Evolutionary conservation across 1,139 yeast genomes (phyloP).

Genomic region (Debaryomyces coudertii): DNA sequence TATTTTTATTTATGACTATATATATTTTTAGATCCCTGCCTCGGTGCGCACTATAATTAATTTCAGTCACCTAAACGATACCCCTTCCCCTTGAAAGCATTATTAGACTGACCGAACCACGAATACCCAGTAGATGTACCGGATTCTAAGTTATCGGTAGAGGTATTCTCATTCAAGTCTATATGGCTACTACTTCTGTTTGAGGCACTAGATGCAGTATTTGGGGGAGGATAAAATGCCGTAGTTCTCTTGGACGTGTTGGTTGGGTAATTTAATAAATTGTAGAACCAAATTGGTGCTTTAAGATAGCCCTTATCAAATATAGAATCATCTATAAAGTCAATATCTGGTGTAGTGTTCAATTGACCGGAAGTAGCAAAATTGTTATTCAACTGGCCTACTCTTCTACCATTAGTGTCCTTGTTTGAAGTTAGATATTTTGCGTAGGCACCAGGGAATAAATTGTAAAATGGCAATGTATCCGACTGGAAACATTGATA

Average conservation of each 20-base stretch:
- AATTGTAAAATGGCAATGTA: conserved; percentile 49
- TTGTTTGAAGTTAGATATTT: conserved; percentile 16
- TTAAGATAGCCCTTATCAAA: conserved; percentile 49
- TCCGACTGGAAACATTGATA: conserved; percentile 63
- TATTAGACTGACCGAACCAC: conserved; percentile 21
- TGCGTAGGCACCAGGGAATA: conserved; percentile 49
- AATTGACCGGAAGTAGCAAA: conserved; percentile 12
- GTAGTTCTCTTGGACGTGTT: conserved; percentile 32
- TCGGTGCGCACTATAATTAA: conserved; percentile 6
- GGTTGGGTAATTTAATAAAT: conserved; percentile 34
- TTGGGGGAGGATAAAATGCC: conserved; percentile 26
- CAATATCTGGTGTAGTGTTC: conserved; percentile 14
- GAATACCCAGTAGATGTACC: conserved; percentile 15
- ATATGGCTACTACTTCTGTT: background rate
- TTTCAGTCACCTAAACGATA: conserved; percentile 35
- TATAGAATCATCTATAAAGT: conserved; percentile 36
- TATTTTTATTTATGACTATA: conserved; percentile 3
- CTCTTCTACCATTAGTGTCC: conserved; percentile 30
- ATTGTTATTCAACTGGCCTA: conserved; percentile 28
- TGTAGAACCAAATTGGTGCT: conserved; percentile 45
- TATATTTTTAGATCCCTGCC: background rate
- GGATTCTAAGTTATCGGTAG: conserved; percentile 2
- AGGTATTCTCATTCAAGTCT: conserved; percentile 2
- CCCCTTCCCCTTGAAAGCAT: conserved; percentile 38
- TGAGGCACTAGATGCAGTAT: background rate